Conservation (phyloP, 208 protist species). For the Entamoeba histolytica region DNA sequence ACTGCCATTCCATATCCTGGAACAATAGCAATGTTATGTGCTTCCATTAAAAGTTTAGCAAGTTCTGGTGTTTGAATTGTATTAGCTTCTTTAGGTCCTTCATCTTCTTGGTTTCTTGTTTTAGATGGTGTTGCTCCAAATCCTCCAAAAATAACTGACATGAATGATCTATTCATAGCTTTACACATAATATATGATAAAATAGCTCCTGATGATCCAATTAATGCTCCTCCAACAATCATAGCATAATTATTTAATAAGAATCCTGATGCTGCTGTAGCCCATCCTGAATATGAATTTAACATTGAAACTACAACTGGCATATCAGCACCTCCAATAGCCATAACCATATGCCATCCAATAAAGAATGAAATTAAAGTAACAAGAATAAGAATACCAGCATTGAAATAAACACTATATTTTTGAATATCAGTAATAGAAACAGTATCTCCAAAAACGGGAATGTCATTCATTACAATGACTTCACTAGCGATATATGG, state of each 20-base stretch:
- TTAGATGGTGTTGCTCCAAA: constrained; percentile 14
- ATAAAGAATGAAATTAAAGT: constrained; percentile 35
- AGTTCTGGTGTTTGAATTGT: constrained; percentile 9
- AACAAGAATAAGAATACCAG: constrained; percentile 15
- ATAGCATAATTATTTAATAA: constrained; percentile 52
- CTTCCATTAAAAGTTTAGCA: constrained; percentile 22
- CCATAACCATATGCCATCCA: constrained; percentile 16
- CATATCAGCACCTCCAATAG: constrained; percentile 67
- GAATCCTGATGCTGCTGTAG: constrained; percentile 47
- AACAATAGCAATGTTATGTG: constrained; percentile 56
- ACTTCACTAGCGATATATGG: not conserved
- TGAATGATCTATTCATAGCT: constrained; percentile 58
- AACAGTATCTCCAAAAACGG: not conserved
- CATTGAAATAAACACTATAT: constrained; percentile 11
- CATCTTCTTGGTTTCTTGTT: constrained; percentile 3
- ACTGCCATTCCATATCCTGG: constrained; percentile 69
- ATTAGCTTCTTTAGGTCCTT: not conserved
- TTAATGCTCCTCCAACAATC: constrained; percentile 55
- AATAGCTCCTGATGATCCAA: constrained; percentile 62
- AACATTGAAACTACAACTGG: constrained; percentile 66
- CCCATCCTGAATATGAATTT: constrained; percentile 64
- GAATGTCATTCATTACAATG: not conserved
- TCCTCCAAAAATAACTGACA: constrained; percentile 51
- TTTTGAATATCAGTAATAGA: not conserved
- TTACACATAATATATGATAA: constrained; percentile 67